Percentiles rank a stretch among this genome's conserved stretches.
Conservation (phyloP, 495 filamentous ascomycete genomes). For the Talaromyces proteolyticus region DNA sequence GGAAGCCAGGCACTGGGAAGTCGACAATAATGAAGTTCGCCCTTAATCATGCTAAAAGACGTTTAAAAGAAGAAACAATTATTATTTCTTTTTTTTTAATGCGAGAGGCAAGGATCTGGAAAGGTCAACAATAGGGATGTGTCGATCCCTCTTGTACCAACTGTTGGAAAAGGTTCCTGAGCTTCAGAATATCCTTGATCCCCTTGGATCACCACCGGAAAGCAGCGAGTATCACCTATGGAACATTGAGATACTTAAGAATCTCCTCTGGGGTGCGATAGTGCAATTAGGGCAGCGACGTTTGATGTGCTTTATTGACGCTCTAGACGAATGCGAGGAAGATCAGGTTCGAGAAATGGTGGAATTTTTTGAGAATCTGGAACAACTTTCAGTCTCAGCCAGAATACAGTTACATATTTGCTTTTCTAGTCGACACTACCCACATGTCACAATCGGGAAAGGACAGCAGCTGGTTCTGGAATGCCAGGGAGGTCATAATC, state of each 20-base stretch:
- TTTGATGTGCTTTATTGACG: slow-evolving; percentile 34
- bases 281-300: slow-evolving; percentile 9
- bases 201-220: no score
- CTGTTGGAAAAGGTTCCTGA: slow-evolving; percentile 14
- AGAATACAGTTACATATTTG: slow-evolving; percentile 16
- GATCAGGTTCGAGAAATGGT: slow-evolving; percentile 27
- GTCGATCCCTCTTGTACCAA: slow-evolving; percentile 32
- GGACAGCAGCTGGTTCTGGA: slow-evolving; percentile 8
- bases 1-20: slow-evolving; percentile 42
- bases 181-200: no score
- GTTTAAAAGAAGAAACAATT: slow-evolving; percentile 5
- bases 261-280: slow-evolving; percentile 21
- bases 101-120: slow-evolving; percentile 36
- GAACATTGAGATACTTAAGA: slow-evolving; percentile 18
- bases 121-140: slow-evolving; percentile 40
- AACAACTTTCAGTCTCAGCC: slow-evolving; percentile 6
- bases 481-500: slow-evolving; percentile 11
- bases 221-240: no score
- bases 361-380: slow-evolving; percentile 23
- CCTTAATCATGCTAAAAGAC: slow-evolving; percentile 10
- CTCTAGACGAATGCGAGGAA: slow-evolving; percentile 36
- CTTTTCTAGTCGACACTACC: slow-evolving; percentile 29
- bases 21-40: slow-evolving; percentile 35
- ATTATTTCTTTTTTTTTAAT: slow-evolving; percentile 37
- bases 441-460: slow-evolving; percentile 17